Evolutionary conservation across 2,329 filamentous ascomycete species (phyloP), one percentile per base, ranked within the genome.

Genomic region (Xylaria sp.): DNA sequence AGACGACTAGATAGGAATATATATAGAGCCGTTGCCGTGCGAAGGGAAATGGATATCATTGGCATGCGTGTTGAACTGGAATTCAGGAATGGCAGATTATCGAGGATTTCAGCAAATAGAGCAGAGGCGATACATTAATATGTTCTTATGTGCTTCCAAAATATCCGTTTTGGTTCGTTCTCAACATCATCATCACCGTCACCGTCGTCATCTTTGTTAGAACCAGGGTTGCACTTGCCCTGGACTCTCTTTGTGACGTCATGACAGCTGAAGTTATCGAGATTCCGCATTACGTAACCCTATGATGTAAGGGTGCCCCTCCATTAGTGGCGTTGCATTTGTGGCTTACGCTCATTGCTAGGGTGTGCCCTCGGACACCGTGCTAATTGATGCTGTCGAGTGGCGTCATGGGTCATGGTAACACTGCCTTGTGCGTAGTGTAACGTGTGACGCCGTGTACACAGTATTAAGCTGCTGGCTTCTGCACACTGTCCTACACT

Each of bases 191-290:
- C 49, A 42, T 42, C 30, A 30, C 16, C 39, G 18, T 35, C 19
- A 53, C 42, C 56, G 46, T 48, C 47, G 46, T 52, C 19, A 42
- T 44, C 18, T 10, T 19, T 19, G 18, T 23, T 49, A 1, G 8
- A 23, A 30, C 11, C 3, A 37, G 8, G 48, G 48, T 51, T 47
- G 46, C 49, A 56, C 53, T 46, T 51, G 56, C 42, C 37, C 18
- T 3, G 16, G 35, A 51, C 42, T 9, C 19, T 35, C 23, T 35
- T 37, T 48, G n/a, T 62, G 60, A 62, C 60, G 60, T 62, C 51
- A 58, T 52, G 51, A 39, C 49, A 39, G 11, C 37, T 42, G 16
- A 30, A 30, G 6, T 47, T n/a, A 16, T 47, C 44, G 13, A 16
- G 23, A 30, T 30, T 5, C 16, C 1, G 11, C 13, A n/a, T 47